phyloP scores from a whole-genome alignment of 2,329 filamentous ascomycete genomes.

The Aureobasidium sp. region DNA sequence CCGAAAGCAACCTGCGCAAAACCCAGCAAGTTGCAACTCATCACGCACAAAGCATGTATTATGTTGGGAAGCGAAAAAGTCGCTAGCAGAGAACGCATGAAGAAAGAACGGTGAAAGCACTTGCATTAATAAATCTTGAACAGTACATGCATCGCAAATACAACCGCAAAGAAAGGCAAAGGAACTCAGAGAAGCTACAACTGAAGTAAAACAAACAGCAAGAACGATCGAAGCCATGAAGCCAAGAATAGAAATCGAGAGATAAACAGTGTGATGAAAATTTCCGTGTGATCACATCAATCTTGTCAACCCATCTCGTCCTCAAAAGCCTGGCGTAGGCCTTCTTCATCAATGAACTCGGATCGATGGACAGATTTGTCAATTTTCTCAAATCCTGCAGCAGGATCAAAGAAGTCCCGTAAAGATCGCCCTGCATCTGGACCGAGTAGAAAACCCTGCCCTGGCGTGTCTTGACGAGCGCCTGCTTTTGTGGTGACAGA shows the following conservation, averaged over 20 bases:
- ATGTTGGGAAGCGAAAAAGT: too few species aligned
- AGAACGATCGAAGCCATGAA: neutral
- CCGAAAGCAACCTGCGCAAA: too few species aligned
- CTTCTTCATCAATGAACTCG: neutral
- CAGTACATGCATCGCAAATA: neutral
- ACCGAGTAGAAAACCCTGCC: neutral
- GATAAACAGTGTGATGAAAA: neutral
- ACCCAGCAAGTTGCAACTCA: too few species aligned
- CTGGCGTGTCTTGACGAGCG: neutral
- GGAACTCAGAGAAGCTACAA: neutral
- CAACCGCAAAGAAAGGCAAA: neutral
- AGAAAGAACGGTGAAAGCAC: too few species aligned
- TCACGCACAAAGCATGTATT: too few species aligned
- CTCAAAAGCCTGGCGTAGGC: neutral
- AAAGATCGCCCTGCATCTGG: neutral
- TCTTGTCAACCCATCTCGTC: neutral
- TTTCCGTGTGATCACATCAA: neutral
- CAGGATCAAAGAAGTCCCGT: neutral
- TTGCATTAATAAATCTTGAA: too few species aligned
- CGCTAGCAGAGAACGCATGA: too few species aligned
- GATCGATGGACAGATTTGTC: neutral
- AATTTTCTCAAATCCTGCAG: neutral
- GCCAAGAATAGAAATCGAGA: neutral
- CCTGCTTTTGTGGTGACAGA: neutral
- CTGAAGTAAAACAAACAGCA: neutral